A percentile compares a stretch with the other conserved stretches of the same genome.
phyloP scores from a whole-genome alignment of 179 eudicot species.

The Camellia oleifera region DNA sequence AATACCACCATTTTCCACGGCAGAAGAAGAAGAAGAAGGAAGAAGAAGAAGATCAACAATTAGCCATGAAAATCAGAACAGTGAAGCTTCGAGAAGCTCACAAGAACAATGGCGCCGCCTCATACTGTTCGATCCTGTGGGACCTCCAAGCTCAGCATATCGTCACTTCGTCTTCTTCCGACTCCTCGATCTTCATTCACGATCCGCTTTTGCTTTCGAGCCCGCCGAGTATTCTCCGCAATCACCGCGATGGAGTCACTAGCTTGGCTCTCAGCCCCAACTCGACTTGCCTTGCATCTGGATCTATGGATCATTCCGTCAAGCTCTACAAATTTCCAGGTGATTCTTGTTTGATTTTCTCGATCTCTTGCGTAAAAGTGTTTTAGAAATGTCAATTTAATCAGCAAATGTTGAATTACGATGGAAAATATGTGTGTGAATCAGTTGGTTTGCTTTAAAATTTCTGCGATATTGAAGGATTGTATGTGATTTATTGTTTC shows the following conservation, averaged over 20 bases:
- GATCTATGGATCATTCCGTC: conserved; percentile 78
- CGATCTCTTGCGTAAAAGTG: not conserved
- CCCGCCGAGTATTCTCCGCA: conserved; percentile 42
- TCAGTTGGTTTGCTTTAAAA: not conserved
- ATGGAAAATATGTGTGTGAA: not conserved
- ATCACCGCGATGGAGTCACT: conserved; percentile 84
- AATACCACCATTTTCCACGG: not conserved
- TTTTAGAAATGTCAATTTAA: not conserved
- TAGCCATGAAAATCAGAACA: conserved; percentile 61
- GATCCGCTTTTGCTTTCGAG: conserved; percentile 47
- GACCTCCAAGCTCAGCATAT: conserved; percentile 60
- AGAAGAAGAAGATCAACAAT: not conserved
- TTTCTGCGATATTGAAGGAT: not conserved
- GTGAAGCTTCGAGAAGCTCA: conserved; percentile 87
- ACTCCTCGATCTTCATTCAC: conserved; percentile 60
- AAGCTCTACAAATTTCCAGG: conserved; percentile 96
- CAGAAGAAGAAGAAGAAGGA: not conserved
- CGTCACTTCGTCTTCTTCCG: conserved; percentile 75
- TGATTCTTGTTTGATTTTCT: conserved; percentile 13
- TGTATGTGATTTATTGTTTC: not conserved
- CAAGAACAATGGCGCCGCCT: conserved; percentile 41
- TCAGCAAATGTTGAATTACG: not conserved
- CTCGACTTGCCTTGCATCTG: conserved; percentile 94
- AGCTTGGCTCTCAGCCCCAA: conserved; percentile 82
- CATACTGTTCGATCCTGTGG: conserved; percentile 69